These are phyloP conservation scores for Fusarium odoratissimum DNA, from an alignment of 2,329 filamentous ascomycete species.

Conservation along the genomic window DNA sequence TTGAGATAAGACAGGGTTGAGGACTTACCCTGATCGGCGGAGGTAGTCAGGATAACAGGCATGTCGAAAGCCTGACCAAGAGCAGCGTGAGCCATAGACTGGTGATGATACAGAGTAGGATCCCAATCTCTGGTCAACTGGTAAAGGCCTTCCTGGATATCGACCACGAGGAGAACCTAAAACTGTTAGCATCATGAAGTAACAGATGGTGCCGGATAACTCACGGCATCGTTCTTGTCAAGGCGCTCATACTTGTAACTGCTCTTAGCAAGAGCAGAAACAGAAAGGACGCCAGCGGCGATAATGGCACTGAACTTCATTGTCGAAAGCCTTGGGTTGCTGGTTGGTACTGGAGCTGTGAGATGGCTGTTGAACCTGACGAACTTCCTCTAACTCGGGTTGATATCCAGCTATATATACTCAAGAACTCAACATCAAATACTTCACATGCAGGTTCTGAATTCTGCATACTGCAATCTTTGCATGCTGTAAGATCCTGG, in stretches of 20 bases:
- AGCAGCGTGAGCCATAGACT: conserved; percentile 75
- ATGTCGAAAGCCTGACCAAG: conserved; percentile 74
- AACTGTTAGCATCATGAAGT: fast-evolving
- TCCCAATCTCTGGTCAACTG: conserved; percentile 72
- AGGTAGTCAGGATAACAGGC: conserved; percentile 77
- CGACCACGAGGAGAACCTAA: conserved; percentile 52
- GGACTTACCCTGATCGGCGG: conserved; percentile 61
- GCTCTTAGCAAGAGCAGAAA: conserved; percentile 25
- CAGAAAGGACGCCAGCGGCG: conserved; percentile 23
- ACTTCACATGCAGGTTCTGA: background rate
- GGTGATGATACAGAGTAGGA: conserved; percentile 71
- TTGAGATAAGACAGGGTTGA: fast-evolving
- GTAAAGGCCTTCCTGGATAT: conserved; percentile 53
- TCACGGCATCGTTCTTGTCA: conserved; percentile 44
- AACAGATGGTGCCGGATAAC: fast-evolving
- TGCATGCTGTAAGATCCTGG: background rate
- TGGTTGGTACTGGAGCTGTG: background rate
- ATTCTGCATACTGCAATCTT: background rate
- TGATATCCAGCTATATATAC: conserved; percentile 16
- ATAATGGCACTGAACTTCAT: conserved; percentile 40
- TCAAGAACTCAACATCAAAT: background rate
- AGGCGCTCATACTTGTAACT: conserved; percentile 42
- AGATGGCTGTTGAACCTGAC: conserved; percentile 20
- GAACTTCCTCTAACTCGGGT: background rate
- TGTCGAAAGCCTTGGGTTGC: background rate